Evolutionary conservation across 2,329 filamentous ascomycete genomes (phyloP).

Genomic region (Microdochium bolleyi): DNA sequence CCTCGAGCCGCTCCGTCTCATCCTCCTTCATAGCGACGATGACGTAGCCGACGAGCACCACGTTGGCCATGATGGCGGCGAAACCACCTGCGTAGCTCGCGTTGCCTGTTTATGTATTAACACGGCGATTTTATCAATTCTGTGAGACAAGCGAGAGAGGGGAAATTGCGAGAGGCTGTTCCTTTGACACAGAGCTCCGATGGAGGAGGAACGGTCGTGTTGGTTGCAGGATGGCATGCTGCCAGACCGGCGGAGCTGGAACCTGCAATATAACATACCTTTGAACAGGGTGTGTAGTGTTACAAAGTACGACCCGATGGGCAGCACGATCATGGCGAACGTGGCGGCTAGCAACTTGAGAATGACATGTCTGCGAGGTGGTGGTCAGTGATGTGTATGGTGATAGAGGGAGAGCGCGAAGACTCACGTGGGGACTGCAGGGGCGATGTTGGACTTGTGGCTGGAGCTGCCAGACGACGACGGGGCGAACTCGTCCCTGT

Average conservation of each 20-base stretch:
- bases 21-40: constrained; percentile 90
- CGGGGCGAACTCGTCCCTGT: constrained; percentile 42
- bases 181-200: too few relatives aligned
- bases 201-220: too few relatives aligned
- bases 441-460: constrained; percentile 64
- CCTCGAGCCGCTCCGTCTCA: constrained; percentile 43
- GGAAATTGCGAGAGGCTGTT: too few relatives aligned
- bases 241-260: too few relatives aligned
- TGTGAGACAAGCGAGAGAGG: too few relatives aligned
- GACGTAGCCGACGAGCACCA: constrained; percentile 85
- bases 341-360: constrained; percentile 86
- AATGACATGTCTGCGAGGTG: constrained; percentile 62
- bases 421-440: constrained; percentile 73
- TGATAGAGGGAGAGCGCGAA: neutral
- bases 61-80: constrained; percentile 84
- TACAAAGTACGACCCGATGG: constrained; percentile 83
- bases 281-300: constrained; percentile 69
- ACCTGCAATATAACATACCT: too few relatives aligned
- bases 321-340: constrained; percentile 79
- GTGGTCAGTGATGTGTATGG: neutral
- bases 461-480: neutral
- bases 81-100: constrained; percentile 77
- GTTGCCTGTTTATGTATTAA: constrained; percentile 66
- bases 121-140: too few relatives aligned
- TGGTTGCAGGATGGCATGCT: neutral